phyloP scores from a whole-genome alignment of 225 moss, liverwort and hornwort genomes.

The Anthoceros angustus region DNA sequence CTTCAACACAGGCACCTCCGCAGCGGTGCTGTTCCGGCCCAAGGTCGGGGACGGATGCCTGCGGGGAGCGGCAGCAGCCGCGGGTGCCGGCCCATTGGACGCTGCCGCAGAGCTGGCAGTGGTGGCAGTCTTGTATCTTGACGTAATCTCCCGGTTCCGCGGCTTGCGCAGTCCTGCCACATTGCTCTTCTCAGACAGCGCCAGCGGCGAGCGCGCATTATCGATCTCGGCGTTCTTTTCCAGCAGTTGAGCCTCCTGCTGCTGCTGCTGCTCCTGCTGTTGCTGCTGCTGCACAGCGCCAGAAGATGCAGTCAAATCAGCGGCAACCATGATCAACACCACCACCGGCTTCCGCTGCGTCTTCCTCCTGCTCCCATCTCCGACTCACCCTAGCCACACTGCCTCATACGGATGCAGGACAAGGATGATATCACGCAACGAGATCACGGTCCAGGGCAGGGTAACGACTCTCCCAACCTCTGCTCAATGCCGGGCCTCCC shows the following conservation, averaged over 20 bases:
- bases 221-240: constrained; percentile 43
- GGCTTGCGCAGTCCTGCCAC: constrained; percentile 43
- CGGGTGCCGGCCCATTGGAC: background rate
- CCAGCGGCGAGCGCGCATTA: constrained; percentile 43
- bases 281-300: constrained; percentile 29
- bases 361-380: constrained; percentile 7
- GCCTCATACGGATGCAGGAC: background rate
- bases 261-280: constrained; percentile 39
- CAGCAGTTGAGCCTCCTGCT: constrained; percentile 20
- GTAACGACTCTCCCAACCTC: too few species aligned
- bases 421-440: too few species aligned
- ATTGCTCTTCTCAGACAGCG: constrained; percentile 66
- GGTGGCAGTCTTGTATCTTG: constrained; percentile 64
- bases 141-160: constrained; percentile 90
- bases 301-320: constrained; percentile 60
- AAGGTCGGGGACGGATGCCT: constrained; percentile 89
- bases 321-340: constrained; percentile 74
- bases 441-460: too few species aligned
- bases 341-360: constrained; percentile 13
- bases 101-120: constrained; percentile 17
- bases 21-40: constrained; percentile 36
- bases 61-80: constrained; percentile 14
- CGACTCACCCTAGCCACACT: background rate
- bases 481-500: too few species aligned
- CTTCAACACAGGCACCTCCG: constrained; percentile 38